Evolutionary conservation across 192 early-diverging fungal species (phyloP).

Genomic region (Backusella tarrabulga): DNA sequence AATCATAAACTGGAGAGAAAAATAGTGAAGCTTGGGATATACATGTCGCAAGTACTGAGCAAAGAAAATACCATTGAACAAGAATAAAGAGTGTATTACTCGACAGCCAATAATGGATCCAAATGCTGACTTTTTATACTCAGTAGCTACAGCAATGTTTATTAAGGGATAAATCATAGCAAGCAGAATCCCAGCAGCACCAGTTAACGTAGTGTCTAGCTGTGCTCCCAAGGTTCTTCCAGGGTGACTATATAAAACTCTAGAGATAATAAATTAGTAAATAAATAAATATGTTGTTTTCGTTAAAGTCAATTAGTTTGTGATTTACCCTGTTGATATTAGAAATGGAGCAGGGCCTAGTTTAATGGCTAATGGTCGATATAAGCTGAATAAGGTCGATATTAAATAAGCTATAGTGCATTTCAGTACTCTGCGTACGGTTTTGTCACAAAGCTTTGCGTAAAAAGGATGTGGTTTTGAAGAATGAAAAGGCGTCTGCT

Average conservation of each 20-base stretch:
- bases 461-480: slow-evolving; percentile 19
- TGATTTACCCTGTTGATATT: slow-evolving; percentile 24
- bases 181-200: slow-evolving; percentile 34
- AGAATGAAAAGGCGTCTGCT: background rate
- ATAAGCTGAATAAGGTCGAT: slow-evolving; percentile 33
- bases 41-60: slow-evolving; percentile 36
- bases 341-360: slow-evolving; percentile 41
- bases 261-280: background rate
- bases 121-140: slow-evolving; percentile 26
- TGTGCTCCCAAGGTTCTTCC: slow-evolving; percentile 49
- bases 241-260: slow-evolving; percentile 43
- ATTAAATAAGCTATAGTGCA: slow-evolving; percentile 35
- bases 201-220: slow-evolving; percentile 45
- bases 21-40: slow-evolving; percentile 44
- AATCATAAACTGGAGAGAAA: slow-evolving; percentile 46
- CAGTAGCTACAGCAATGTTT: slow-evolving; percentile 26
- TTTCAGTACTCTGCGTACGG: slow-evolving; percentile 43
- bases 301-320: background rate
- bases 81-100: slow-evolving; percentile 37
- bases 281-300: background rate
- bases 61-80: slow-evolving; percentile 43
- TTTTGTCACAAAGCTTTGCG: slow-evolving; percentile 31
- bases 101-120: slow-evolving; percentile 34
- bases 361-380: slow-evolving; percentile 13
- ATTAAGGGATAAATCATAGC: slow-evolving; percentile 38